Base-by-base conservation (phyloP, 2,329 filamentous ascomycete genomes). In the Pestalotiopsis sp. region DNA sequence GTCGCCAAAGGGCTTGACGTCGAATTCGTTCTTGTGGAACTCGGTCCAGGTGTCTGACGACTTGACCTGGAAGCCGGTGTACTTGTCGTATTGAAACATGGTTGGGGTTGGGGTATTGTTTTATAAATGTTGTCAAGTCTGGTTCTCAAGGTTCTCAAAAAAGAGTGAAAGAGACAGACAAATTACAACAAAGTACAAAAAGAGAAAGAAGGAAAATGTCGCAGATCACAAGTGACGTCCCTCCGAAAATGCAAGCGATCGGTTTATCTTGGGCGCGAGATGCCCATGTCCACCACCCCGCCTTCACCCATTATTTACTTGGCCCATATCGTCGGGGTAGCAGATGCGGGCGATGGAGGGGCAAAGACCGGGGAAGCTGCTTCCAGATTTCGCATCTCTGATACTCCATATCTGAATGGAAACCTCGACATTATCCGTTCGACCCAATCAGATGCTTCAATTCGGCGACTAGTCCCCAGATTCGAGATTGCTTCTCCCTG, bases 1-100 rank as follows among this genome's bases (percentile, higher is more conserved):
- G 69, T 85, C 83, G 68, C 83, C 81, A 80, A 82, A 85, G 5
- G 70, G 68, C 74, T 85, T 85, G 14, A 82, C 82, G 71, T 81
- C 74, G 67, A 83, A 84, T 67, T 60, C 36, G 17, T 66, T 25
- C 64, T 66, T 66, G 64, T 66, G 64, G 56, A 66, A 59, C 56
- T 82, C 74, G 41, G 36, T 64, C 68, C 68, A 70, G 45, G 67
- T 67, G 36, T 64, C 68, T 6, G 68, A 36, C 1, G 68, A 57
- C 36, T 64, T n/a, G 36, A 68, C 68, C 13, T 66, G 66, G 56
- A 64, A 70, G 45, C 68, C 68, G 31, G 39, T 63, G 14, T 66
- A 70, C 63, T 70, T 60, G 58, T 68, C 67, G 52, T 68, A 58
- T 38, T 64, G 62, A 36, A 58, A 45, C 64, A 66, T 66, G 56